Evolutionary conservation across 2,329 filamentous ascomycete genomes (phyloP), one percentile per base, ranked within the genome.

Genomic region (Penicillium glabrum): DNA sequence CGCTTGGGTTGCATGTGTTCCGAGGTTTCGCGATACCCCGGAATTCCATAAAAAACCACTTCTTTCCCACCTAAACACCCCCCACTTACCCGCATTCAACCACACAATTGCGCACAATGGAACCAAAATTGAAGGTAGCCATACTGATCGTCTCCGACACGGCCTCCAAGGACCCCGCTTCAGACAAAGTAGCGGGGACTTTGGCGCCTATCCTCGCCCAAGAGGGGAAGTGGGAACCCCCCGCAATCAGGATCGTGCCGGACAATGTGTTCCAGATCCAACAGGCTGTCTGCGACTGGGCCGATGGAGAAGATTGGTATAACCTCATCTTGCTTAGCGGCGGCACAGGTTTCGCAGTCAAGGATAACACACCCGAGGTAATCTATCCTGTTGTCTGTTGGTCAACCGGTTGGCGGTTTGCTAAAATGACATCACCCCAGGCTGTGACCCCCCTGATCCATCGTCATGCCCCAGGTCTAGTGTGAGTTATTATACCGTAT

Each of bases 111-210:
- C 56, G 53, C 48, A 69, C 27, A 46, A 75, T 75, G 72, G 69
- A 68, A 21, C 51, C 56, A 47, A 67, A 64, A 51, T 79, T 98
- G 13, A 89, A 80, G 70, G 89, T 87, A 33, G 90, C 89, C 8
- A 87, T 99, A 48, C 82, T 99, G 53, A 83, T 98, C 63, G 83
- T 99, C 39, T 98, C 95, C 1, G 96, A 96, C 50, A 99, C 95
- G 6, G 95, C 93, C 6, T 86, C 88, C 9, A 82, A 85, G 64
- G 89, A 96, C 72, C 85, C 91, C 0, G 86, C 89, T 3, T 87
- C 90, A 1, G 95, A 99, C 76, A 86, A 86, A 60, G 88, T 90
- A 9, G 85, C 85, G 6, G 79, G 81, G 1, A 80, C 84, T 10
- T 81, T 99, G 5, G 81, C 84, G 47, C 80, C 88, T 51, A 86